Evolutionary conservation across 169 alveolate species (phyloP).

Genomic region (Plasmodium malariae): DNA sequence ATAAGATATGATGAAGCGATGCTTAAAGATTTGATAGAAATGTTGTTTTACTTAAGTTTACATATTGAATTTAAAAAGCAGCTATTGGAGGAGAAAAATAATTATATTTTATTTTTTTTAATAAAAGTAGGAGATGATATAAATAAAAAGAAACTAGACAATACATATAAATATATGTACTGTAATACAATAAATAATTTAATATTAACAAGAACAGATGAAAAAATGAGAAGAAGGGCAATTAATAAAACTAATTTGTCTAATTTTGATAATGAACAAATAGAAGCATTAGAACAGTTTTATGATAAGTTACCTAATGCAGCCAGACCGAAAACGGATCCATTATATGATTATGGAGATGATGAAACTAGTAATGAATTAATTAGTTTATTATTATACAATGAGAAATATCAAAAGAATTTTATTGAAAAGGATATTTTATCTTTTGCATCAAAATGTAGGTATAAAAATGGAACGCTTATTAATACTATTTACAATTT

Average conservation of each 20-base stretch:
- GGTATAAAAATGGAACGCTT: conserved; percentile 64
- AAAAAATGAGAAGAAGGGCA: conserved; percentile 58
- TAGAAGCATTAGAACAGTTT: conserved; percentile 74
- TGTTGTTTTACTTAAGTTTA: conserved; percentile 68
- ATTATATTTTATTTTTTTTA: conserved; percentile 50
- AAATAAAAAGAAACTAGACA: conserved; percentile 59
- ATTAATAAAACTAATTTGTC: conserved; percentile 70
- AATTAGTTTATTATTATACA: conserved; percentile 37
- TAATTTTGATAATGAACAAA: conserved; percentile 67
- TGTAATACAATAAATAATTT: conserved; percentile 59
- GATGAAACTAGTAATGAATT: conserved; percentile 52
- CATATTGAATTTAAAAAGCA: conserved; percentile 70
- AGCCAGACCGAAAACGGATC: conserved; percentile 48
- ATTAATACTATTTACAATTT: conserved; percentile 63
- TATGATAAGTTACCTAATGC: conserved; percentile 43
- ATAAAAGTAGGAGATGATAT: conserved; percentile 60
- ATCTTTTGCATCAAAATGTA: background rate
- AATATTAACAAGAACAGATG: conserved; percentile 69
- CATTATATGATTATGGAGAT: conserved; percentile 74
- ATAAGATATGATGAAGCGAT: background rate
- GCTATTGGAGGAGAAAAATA: conserved; percentile 41
- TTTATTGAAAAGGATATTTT: background rate
- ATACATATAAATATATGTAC: conserved; percentile 60
- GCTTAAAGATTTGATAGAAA: conserved; percentile 58
- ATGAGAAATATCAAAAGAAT: conserved; percentile 39